Conservation (phyloP, 1,284 basidiomycete species). For the Termitomyces sp. region DNA sequence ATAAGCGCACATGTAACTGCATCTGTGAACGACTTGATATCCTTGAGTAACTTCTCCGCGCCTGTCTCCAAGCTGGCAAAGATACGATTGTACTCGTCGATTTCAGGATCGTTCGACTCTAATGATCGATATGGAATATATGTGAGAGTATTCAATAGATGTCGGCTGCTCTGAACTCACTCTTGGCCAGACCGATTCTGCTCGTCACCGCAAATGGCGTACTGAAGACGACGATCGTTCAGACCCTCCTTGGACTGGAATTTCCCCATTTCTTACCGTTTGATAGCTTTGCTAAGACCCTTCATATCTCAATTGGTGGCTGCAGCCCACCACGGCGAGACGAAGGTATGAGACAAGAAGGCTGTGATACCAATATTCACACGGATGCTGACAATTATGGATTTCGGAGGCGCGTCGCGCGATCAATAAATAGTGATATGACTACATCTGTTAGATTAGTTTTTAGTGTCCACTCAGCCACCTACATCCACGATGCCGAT, state of each 20-base stretch:
- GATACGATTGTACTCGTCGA: slow-evolving; percentile 76
- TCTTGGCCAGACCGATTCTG: slow-evolving; percentile 88
- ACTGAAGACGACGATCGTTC: slow-evolving; percentile 33
- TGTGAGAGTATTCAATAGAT: neutral
- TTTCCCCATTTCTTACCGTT: slow-evolving; percentile 45
- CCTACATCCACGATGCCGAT: slow-evolving; percentile 42
- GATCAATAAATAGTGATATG: neutral
- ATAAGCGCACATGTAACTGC: slow-evolving; percentile 63
- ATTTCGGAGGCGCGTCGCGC: neutral
- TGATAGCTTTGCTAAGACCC: slow-evolving; percentile 74
- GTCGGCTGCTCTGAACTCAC: slow-evolving; percentile 43
- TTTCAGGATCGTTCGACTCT: slow-evolving; percentile 87
- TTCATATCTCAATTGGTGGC: slow-evolving; percentile 50
- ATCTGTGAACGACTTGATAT: slow-evolving; percentile 85
- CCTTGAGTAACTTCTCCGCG: slow-evolving; percentile 88
- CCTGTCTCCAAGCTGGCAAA: slow-evolving; percentile 78
- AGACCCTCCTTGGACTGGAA: neutral
- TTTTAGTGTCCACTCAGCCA: neutral
- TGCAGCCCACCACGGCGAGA: neutral
- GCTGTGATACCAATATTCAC: slow-evolving; percentile 8
- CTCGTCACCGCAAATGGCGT: slow-evolving; percentile 85
- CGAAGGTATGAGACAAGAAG: slow-evolving; percentile 8
- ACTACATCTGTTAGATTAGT: neutral
- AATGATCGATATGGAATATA: slow-evolving; percentile 10
- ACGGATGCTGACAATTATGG: slow-evolving; percentile 8